phyloP scores from a whole-genome alignment of 2,329 filamentous ascomycete genomes.

The Apiospora hydei region DNA sequence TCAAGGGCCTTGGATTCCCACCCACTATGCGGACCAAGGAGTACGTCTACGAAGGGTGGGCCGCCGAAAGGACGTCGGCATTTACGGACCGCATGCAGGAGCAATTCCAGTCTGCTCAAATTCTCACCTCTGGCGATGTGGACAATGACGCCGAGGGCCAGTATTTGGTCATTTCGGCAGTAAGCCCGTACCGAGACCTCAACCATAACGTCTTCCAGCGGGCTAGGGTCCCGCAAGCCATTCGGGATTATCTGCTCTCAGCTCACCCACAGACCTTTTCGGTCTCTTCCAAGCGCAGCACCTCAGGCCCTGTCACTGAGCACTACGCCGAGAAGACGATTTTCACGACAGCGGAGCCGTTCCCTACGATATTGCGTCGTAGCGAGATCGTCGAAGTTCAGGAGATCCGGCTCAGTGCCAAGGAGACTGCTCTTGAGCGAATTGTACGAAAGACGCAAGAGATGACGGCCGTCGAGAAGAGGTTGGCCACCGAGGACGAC shows the following conservation, averaged over 20 bases:
- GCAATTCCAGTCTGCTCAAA: constrained; percentile 85
- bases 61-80: constrained; percentile 76
- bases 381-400: constrained; percentile 81
- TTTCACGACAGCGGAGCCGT: constrained; percentile 83
- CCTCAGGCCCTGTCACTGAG: constrained; percentile 71
- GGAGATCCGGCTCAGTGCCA: constrained; percentile 71
- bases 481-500: constrained; percentile 75
- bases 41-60: constrained; percentile 86
- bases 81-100: constrained; percentile 94
- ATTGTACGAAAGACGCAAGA: constrained; percentile 92
- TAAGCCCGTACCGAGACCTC: constrained; percentile 84
- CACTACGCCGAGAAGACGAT: constrained; percentile 85
- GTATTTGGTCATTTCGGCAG: constrained; percentile 81
- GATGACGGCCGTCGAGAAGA: constrained; percentile 77
- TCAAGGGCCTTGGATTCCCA: constrained; percentile 89
- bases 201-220: constrained; percentile 86
- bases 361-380: constrained; percentile 88
- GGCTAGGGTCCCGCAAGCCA: constrained; percentile 80
- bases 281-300: constrained; percentile 74
- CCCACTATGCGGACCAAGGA: constrained; percentile 83
- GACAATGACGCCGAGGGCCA: constrained; percentile 89
- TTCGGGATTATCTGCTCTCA: constrained; percentile 86
- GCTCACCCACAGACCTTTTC: constrained; percentile 82
- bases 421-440: constrained; percentile 90
- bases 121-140: constrained; percentile 72